A percentile compares a stretch with the other conserved stretches of the same genome.
Evolutionary conservation across 148 eudicot species (phyloP).

Genomic region (Polygonum maritimum): DNA sequence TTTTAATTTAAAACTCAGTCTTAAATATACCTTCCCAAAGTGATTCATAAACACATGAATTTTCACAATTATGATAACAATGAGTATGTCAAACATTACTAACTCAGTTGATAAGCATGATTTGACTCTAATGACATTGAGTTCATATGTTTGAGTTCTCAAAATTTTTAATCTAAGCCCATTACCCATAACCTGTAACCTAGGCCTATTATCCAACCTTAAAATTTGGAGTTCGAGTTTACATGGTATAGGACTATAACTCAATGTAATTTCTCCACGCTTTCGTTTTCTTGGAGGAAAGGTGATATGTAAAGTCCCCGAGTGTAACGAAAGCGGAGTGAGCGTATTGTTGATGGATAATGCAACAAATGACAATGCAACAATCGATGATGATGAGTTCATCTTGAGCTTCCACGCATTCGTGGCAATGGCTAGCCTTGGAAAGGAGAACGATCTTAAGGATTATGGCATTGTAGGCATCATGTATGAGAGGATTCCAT

Average conservation of each 20-base stretch:
- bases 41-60: no score
- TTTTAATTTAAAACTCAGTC: no score
- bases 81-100: no score
- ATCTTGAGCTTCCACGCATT: conserved; percentile 43
- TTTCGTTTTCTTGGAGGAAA: neutral
- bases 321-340: conserved; percentile 51
- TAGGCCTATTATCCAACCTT: no score
- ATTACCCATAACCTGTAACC: no score
- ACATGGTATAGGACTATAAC: neutral
- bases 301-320: conserved; percentile 49
- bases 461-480: conserved; percentile 47
- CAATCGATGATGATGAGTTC: conserved; percentile 38
- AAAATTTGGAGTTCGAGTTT: no score
- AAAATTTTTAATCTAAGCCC: no score
- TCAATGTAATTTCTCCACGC: neutral
- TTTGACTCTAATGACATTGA: no score
- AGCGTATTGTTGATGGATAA: conserved; percentile 56
- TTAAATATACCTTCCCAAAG: no score
- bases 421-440: conserved; percentile 34
- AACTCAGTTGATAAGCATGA: no score
- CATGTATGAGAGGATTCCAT: conserved; percentile 43
- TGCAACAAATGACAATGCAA: conserved; percentile 14
- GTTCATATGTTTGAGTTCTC: no score
- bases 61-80: no score
- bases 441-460: conserved; percentile 27